A percentile compares a stretch with the other conserved stretches of the same genome.
Conservation (phyloP, 352 stramenopile genomes). For the Phytopythium mirpurense region DNA sequence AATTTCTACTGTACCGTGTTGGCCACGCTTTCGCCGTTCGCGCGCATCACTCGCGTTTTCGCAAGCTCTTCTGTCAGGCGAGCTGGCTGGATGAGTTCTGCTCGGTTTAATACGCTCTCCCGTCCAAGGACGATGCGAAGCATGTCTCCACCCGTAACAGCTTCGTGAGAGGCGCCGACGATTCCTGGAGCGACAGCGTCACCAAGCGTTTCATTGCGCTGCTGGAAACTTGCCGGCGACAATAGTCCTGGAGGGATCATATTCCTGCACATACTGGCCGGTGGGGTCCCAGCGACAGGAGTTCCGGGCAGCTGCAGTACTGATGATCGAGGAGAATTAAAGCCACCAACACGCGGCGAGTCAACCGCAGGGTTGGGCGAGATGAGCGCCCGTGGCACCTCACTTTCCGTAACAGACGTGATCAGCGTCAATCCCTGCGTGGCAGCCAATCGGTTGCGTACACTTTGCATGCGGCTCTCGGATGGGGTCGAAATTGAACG, state of each 20-base stretch:
- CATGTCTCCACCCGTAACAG: conserved; percentile 32
- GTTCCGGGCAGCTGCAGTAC: conserved; percentile 70
- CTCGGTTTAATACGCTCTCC: conserved; percentile 57
- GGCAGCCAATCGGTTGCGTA: conserved; percentile 28
- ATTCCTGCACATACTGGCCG: conserved; percentile 41
- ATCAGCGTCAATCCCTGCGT: conserved; percentile 76
- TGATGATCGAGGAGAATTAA: conserved; percentile 69
- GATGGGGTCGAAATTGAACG: conserved; percentile 1
- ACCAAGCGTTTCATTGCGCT: conserved; percentile 62
- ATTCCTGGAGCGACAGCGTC: conserved; percentile 15
- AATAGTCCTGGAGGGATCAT: conserved; percentile 40
- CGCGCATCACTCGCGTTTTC: conserved; percentile 28
- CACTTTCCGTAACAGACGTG: conserved; percentile 74
- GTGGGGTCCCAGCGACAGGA: conserved; percentile 42
- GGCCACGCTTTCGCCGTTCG: conserved; percentile 16
- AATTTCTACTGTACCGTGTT: neutral
- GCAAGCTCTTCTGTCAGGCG: conserved; percentile 24
- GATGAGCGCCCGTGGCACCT: conserved; percentile 74
- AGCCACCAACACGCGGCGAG: conserved; percentile 71
- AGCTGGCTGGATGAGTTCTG: conserved; percentile 28
- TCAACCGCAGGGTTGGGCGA: conserved; percentile 85
- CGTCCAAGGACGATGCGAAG: conserved; percentile 72
- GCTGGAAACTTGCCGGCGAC: conserved; percentile 80
- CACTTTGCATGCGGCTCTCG: conserved; percentile 16
- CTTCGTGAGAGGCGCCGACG: conserved; percentile 24